Percentiles rank a stretch among this genome's conserved stretches.
phyloP scores from a whole-genome alignment of 2,329 filamentous ascomycete genomes.

The Colletotrichum sp. region DNA sequence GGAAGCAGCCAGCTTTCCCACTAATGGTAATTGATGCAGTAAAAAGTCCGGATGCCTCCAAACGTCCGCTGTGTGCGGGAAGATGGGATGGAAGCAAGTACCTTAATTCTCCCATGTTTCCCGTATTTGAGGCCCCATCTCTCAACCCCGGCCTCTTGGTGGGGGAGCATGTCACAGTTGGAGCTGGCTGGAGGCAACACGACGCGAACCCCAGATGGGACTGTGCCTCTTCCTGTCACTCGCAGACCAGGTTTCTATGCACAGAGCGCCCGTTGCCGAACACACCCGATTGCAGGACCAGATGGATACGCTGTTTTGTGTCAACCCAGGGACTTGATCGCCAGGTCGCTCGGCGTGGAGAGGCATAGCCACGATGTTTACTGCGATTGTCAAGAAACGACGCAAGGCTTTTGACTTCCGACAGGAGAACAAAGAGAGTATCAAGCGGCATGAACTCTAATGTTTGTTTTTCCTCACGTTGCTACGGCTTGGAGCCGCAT shows the following conservation, averaged over 20 bases:
- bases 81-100: constrained; percentile 4
- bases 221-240: constrained; percentile 1
- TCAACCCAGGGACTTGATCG: neutral
- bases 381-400: neutral
- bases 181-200: constrained; percentile 13
- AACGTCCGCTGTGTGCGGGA: neutral
- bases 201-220: constrained; percentile 8
- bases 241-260: neutral
- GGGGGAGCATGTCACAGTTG: constrained; percentile 12
- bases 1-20: neutral
- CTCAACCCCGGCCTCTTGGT: neutral
- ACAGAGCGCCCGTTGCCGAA: constrained; percentile 1
- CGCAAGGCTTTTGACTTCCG: neutral
- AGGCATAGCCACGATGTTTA: neutral
- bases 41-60: neutral
- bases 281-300: neutral
- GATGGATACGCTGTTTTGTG: neutral
- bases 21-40: neutral
- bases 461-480: constrained; percentile 3
- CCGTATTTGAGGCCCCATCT: constrained; percentile 15
- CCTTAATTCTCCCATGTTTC: constrained; percentile 16
- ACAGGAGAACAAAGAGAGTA: constrained; percentile 1
- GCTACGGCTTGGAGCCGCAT: constrained; percentile 15
- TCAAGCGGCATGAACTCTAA: constrained; percentile 4
- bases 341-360: neutral